Percentiles rank a stretch among this genome's conserved stretches.
Conservation (phyloP, 2,329 filamentous ascomycete genomes). For the Thermothelomyces thermophilus region DNA sequence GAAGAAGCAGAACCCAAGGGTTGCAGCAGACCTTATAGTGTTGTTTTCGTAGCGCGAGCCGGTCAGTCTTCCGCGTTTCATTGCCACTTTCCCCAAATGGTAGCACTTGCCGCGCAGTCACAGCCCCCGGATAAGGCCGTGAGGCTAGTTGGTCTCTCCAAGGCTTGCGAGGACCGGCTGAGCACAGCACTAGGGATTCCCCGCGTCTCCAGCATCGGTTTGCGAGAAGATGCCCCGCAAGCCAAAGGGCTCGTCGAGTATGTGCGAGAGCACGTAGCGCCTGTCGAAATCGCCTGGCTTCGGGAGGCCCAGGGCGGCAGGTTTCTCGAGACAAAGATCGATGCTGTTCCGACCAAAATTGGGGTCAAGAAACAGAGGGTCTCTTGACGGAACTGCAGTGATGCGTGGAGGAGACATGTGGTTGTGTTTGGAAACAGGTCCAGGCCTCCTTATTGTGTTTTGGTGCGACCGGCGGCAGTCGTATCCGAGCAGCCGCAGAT, state of each 20-base stretch:
- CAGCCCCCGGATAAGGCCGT: conserved; percentile 36
- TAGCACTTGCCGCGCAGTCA: conserved; percentile 39
- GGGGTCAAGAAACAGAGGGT: conserved; percentile 32
- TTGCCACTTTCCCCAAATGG: conserved; percentile 50
- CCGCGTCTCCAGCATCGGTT: conserved; percentile 57
- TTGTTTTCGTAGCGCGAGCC: conserved; percentile 53
- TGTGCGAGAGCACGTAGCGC: conserved; percentile 44
- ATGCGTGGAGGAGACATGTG: too few species aligned
- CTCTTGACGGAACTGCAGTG: background rate
- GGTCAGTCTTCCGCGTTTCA: conserved; percentile 53
- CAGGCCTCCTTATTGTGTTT: too few species aligned
- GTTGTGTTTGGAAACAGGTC: too few species aligned
- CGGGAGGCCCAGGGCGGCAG: conserved; percentile 35
- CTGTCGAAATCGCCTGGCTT: conserved; percentile 52
- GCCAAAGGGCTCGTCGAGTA: conserved; percentile 51
- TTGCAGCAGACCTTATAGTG: conserved; percentile 34
- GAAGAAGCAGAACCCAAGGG: background rate
- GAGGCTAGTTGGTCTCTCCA: conserved; percentile 57
- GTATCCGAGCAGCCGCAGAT: too few species aligned
- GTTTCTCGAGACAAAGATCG: conserved; percentile 44
- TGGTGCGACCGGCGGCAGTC: too few species aligned
- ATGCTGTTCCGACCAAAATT: conserved; percentile 36
- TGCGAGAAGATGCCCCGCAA: conserved; percentile 51
- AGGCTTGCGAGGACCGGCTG: conserved; percentile 51
- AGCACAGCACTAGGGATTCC: conserved; percentile 53